phyloP scores from a whole-genome alignment of 768 basidiomycete genomes.

The Amanita thiersii region DNA sequence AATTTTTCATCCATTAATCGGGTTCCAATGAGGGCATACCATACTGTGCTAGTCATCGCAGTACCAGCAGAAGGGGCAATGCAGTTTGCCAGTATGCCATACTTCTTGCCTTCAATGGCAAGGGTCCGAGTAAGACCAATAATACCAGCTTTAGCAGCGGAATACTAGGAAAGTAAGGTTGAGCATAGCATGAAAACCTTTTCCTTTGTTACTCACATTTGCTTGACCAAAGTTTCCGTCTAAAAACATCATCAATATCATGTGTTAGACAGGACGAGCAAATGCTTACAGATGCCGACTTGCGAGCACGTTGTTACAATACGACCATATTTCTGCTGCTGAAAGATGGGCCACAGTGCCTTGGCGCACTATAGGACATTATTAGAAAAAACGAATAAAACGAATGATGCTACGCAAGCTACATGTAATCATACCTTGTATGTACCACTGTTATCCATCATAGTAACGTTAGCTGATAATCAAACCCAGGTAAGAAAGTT shows the following conservation, averaged over 20 bases:
- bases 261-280: neutral
- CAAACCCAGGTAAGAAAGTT: neutral
- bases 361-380: slow-evolving; percentile 67
- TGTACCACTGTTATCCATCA: slow-evolving; percentile 49
- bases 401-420: neutral
- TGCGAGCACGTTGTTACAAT: slow-evolving; percentile 92
- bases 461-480: slow-evolving; percentile 1
- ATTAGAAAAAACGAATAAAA: neutral
- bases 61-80: slow-evolving; percentile 87
- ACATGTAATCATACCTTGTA: slow-evolving; percentile 60
- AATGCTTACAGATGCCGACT: slow-evolving; percentile 79
- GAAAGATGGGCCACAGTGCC: slow-evolving; percentile 95
- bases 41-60: slow-evolving; percentile 84
- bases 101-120: slow-evolving; percentile 86
- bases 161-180: slow-evolving; percentile 45
- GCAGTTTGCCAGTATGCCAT: slow-evolving; percentile 83
- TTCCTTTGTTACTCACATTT: slow-evolving; percentile 42
- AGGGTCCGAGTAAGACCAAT: slow-evolving; percentile 86
- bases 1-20: neutral
- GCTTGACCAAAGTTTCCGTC: slow-evolving; percentile 96
- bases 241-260: slow-evolving; percentile 19
- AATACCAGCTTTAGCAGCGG: slow-evolving; percentile 89
- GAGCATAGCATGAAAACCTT: slow-evolving; percentile 6
- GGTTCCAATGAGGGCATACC: slow-evolving; percentile 32
- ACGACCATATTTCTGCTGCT: slow-evolving; percentile 92